A percentile compares a stretch with the other conserved stretches of the same genome.
Evolutionary conservation across 2,329 filamentous ascomycete species (phyloP).

Genomic region (Fonsecaea nubica): DNA sequence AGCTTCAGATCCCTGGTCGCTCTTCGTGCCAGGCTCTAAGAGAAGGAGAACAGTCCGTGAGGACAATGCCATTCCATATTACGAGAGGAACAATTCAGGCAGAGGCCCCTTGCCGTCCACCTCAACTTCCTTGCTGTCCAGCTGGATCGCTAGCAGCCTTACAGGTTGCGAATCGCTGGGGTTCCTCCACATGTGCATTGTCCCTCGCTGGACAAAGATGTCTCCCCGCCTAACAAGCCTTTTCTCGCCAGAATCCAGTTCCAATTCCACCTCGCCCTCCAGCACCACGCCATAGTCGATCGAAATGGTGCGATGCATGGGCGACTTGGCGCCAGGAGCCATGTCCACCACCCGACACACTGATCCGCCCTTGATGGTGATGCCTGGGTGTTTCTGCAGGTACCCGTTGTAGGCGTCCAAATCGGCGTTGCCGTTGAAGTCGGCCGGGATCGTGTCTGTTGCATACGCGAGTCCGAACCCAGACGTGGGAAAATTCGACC

Average conservation of each 20-base stretch:
- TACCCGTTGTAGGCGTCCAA: conserved; percentile 31
- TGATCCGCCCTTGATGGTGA: conserved; percentile 35
- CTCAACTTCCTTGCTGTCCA: conserved; percentile 30
- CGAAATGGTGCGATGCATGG: conserved; percentile 60
- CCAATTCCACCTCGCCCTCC: conserved; percentile 60
- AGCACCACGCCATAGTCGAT: conserved; percentile 63
- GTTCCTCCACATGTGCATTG: conserved; percentile 47
- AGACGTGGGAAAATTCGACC: conserved; percentile 25
- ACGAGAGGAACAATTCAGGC: conserved; percentile 21
- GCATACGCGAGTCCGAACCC: conserved; percentile 34
- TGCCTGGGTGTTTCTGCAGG: conserved; percentile 30
- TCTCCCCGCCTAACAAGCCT: conserved; percentile 57
- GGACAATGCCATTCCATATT: background rate
- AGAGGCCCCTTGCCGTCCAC: conserved; percentile 30
- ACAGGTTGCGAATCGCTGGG: conserved; percentile 38
- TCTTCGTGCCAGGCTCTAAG: too few species aligned
- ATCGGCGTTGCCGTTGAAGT: conserved; percentile 31
- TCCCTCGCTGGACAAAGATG: conserved; percentile 36
- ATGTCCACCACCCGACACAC: conserved; percentile 48
- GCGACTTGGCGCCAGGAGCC: conserved; percentile 48
- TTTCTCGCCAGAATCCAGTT: conserved; percentile 59
- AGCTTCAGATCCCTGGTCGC: background rate
- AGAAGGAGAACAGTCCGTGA: background rate
- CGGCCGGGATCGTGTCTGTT: conserved; percentile 27
- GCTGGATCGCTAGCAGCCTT: conserved; percentile 36